A percentile compares a stretch with the other conserved stretches of the same genome.
Conservation (phyloP, 208 protist species). For the Leptomonas seymouri region DNA sequence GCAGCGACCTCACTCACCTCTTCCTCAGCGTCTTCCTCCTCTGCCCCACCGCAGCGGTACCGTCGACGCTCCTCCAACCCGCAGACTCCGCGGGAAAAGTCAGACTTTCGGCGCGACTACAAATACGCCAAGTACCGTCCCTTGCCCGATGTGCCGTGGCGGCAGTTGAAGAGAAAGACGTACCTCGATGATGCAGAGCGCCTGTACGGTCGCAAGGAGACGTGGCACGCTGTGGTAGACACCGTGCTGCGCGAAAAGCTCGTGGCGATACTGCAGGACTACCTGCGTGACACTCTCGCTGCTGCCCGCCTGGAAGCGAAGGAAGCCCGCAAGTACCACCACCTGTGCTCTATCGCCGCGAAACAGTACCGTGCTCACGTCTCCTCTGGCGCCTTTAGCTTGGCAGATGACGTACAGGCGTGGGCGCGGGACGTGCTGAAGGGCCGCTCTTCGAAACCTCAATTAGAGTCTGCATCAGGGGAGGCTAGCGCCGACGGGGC, state of each 20-base stretch:
- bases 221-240: conserved; percentile 68
- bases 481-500: background rate
- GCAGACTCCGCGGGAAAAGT: conserved; percentile 67
- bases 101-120: conserved; percentile 79
- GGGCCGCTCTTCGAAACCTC: conserved; percentile 1
- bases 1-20: background rate
- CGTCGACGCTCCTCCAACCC: conserved; percentile 75
- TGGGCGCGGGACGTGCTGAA: conserved; percentile 45
- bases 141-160: conserved; percentile 77
- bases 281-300: conserved; percentile 72
- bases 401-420: conserved; percentile 39
- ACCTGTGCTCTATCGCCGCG: conserved; percentile 54
- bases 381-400: conserved; percentile 49
- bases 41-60: conserved; percentile 35
- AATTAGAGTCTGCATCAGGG: background rate
- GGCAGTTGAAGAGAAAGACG: conserved; percentile 62
- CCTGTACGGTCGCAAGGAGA: conserved; percentile 87
- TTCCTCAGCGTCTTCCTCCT: background rate
- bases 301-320: conserved; percentile 62
- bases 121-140: conserved; percentile 73
- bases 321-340: conserved; percentile 69
- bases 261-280: conserved; percentile 77
- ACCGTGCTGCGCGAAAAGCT: conserved; percentile 73
- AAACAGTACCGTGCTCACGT: conserved; percentile 72
- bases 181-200: conserved; percentile 92